These are phyloP conservation scores for Rhizopus delemar DNA, from an alignment of 371 early-diverging fungal genomes.

Conservation along the genomic window DNA sequence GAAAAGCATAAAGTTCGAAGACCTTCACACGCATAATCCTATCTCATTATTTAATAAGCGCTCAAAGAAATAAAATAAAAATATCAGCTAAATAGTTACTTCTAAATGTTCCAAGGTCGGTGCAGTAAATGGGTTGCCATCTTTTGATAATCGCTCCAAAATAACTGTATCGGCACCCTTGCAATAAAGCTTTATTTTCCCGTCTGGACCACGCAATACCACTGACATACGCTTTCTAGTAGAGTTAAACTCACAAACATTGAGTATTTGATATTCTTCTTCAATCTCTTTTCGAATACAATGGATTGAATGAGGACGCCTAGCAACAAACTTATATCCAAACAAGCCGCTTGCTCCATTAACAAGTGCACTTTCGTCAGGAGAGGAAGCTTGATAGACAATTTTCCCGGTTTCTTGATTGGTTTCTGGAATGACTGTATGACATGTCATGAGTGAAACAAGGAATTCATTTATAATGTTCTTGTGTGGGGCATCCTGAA, in stretches of 20 bases:
- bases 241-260: slow-evolving; percentile 96
- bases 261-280: slow-evolving; percentile 81
- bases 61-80: not conserved
- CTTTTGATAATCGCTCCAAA: slow-evolving; percentile 81
- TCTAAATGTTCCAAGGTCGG: slow-evolving; percentile 74
- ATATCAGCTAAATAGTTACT: slow-evolving; percentile 21
- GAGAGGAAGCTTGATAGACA: slow-evolving; percentile 86
- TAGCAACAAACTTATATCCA: slow-evolving; percentile 73
- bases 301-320: slow-evolving; percentile 84
- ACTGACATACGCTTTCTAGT: slow-evolving; percentile 97
- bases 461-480: slow-evolving; percentile 70
- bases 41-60: not conserved
- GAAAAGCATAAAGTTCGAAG: slow-evolving; percentile 93
- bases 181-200: slow-evolving; percentile 87
- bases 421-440: slow-evolving; percentile 94
- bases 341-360: slow-evolving; percentile 71
- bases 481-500: slow-evolving; percentile 51
- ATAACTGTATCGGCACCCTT: slow-evolving; percentile 99
- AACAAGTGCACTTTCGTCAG: slow-evolving; percentile 89
- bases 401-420: slow-evolving; percentile 51
- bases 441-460: slow-evolving; percentile 88
- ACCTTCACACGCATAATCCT: slow-evolving; percentile 87
- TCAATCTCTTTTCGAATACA: slow-evolving; percentile 65
- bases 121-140: slow-evolving; percentile 71
- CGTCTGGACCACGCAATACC: slow-evolving; percentile 83